phyloP scores from a whole-genome alignment of 2,329 filamentous ascomycete species.

The Intubia oerlemansii region DNA sequence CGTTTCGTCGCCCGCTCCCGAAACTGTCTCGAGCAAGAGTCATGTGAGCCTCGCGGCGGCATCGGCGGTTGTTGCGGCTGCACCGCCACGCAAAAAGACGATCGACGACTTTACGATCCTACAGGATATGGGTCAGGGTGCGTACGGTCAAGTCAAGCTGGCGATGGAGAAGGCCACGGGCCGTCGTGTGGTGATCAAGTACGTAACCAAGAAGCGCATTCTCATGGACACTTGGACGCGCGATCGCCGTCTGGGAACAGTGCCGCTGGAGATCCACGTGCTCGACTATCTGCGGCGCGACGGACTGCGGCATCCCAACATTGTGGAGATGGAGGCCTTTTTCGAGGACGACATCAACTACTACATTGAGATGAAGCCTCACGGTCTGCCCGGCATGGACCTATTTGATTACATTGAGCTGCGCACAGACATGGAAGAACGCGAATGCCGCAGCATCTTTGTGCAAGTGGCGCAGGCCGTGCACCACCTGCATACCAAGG shows the following conservation, averaged over 20 bases:
- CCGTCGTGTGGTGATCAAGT: constrained; percentile 86
- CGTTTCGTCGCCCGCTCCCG: no score
- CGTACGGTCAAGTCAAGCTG: constrained; percentile 93
- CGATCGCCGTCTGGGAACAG: constrained; percentile 78
- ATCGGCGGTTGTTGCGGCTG: no score
- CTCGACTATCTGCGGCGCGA: constrained; percentile 75
- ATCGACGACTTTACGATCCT: constrained; percentile 83
- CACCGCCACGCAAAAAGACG: constrained; percentile 51
- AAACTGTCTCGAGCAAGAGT: no score
- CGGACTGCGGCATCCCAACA: constrained; percentile 43
- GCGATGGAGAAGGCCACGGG: constrained; percentile 63
- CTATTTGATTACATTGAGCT: constrained; percentile 98
- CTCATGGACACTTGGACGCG: constrained; percentile 96
- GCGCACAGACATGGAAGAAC: constrained; percentile 87
- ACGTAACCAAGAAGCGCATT: constrained; percentile 90
- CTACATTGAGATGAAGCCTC: constrained; percentile 96
- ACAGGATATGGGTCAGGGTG: constrained; percentile 96
- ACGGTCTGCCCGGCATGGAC: constrained; percentile 92
- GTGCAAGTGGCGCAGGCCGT: constrained; percentile 78
- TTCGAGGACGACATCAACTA: constrained; percentile 77
- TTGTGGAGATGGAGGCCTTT: constrained; percentile 53
- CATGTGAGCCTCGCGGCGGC: no score
- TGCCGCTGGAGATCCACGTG: constrained; percentile 92
- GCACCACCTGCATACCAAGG: constrained; percentile 77
- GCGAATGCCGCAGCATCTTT: constrained; percentile 87